These are phyloP conservation scores for Balansia obtecta DNA, from an alignment of 2,329 filamentous ascomycete species.

Conservation along the genomic window DNA sequence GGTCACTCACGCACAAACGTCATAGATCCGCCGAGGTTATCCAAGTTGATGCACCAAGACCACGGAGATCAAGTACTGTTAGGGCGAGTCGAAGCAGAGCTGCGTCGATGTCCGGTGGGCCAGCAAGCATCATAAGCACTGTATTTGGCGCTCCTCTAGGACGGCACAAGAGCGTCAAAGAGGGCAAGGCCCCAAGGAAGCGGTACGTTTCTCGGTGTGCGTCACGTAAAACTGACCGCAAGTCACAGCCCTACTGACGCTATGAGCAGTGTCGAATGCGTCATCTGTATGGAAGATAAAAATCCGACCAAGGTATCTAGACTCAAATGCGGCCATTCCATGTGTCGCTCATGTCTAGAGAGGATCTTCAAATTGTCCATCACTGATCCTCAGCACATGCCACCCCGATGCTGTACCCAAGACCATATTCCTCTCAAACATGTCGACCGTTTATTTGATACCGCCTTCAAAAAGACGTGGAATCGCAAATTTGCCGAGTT, in stretches of 20 bases:
- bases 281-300: conserved; percentile 60
- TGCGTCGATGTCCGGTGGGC: conserved; percentile 8
- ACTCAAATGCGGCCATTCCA: conserved; percentile 66
- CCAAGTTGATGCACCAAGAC: conserved; percentile 6
- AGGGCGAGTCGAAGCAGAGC: conserved; percentile 9
- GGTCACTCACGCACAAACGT: conserved; percentile 6
- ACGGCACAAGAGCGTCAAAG: conserved; percentile 13
- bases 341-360: conserved; percentile 68
- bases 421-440: conserved; percentile 64
- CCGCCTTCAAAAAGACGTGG: conserved; percentile 65
- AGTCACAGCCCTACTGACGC: conserved; percentile 7
- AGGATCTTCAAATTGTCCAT: conserved; percentile 64
- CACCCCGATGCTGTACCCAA: conserved; percentile 65
- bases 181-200: conserved; percentile 2
- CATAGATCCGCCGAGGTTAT: conserved; percentile 11
- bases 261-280: conserved; percentile 50
- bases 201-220: conserved; percentile 7
- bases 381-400: conserved; percentile 70
- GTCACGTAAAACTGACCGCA: neutral
- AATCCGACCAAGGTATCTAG: conserved; percentile 52
- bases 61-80: conserved; percentile 9
- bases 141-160: conserved; percentile 15
- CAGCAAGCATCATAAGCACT: conserved; percentile 16
- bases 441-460: conserved; percentile 63
- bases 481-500: conserved; percentile 71